These are phyloP conservation scores for Eutypella sp. DNA, from an alignment of 2,329 filamentous ascomycete genomes.

Conservation along the genomic window DNA sequence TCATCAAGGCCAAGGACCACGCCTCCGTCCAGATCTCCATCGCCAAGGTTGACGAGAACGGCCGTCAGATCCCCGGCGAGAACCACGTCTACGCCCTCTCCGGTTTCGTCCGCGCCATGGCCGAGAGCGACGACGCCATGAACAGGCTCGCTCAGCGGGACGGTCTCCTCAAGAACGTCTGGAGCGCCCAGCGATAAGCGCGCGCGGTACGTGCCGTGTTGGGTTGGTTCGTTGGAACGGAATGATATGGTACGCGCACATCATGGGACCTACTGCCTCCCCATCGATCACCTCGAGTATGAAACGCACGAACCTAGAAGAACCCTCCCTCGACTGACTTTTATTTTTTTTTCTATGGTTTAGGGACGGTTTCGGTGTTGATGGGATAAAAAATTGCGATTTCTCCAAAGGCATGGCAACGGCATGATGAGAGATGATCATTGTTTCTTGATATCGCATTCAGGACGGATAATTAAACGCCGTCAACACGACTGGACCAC, in stretches of 20 bases:
- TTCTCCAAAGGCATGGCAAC: not conserved
- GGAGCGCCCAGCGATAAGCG: constrained; percentile 67
- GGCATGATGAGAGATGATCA: not conserved
- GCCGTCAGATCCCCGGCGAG: constrained; percentile 87
- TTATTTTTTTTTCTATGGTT: too few relatives aligned
- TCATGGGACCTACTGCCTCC: too few relatives aligned
- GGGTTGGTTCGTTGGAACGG: constrained; percentile 12
- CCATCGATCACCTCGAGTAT: too few relatives aligned
- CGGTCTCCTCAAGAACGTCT: constrained; percentile 95
- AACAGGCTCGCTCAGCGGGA: constrained; percentile 96
- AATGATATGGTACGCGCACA: too few relatives aligned
- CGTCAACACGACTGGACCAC: constrained; percentile 6
- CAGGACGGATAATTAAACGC: constrained; percentile 8
- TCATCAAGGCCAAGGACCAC: constrained; percentile 99
- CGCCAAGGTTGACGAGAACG: constrained; percentile 98
- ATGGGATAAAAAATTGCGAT: not conserved
- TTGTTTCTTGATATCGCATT: not conserved
- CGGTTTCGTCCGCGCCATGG: constrained; percentile 96
- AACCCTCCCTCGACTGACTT: too few relatives aligned
- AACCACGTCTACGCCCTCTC: constrained; percentile 96
- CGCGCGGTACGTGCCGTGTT: too few relatives aligned
- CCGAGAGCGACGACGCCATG: constrained; percentile 93
- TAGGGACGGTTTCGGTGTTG: not conserved
- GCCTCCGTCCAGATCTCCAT: constrained; percentile 95
- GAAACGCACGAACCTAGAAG: too few relatives aligned